Percentiles rank a stretch among this genome's conserved stretches.
Evolutionary conservation across 2,329 filamentous ascomycete species (phyloP).

Genomic region (Nannizzia gypsea): DNA sequence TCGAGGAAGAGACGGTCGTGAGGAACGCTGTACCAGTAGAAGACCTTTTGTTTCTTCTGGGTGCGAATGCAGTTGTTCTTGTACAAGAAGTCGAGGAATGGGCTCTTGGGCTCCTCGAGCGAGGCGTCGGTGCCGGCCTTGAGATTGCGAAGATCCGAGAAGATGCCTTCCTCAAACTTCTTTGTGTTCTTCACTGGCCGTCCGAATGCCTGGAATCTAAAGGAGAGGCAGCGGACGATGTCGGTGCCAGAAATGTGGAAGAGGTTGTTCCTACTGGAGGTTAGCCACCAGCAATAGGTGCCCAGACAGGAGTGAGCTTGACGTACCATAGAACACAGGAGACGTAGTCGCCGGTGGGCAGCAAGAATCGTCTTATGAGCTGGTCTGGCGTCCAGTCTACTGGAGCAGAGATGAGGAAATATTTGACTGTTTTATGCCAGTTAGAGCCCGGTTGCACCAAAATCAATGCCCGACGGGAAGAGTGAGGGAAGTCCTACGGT

Average conservation of each 20-base stretch:
- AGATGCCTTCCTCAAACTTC: constrained; percentile 99
- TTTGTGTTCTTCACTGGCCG: constrained; percentile 98
- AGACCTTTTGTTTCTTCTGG: constrained; percentile 99
- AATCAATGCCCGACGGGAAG: neutral
- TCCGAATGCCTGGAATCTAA: constrained; percentile 96
- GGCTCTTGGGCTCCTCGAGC: constrained; percentile 95
- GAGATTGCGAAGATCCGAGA: constrained; percentile 93
- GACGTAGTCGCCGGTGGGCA: constrained; percentile 96
- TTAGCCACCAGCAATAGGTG: constrained; percentile 2
- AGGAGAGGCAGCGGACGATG: constrained; percentile 94
- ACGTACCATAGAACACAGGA: constrained; percentile 86
- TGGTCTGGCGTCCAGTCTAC: constrained; percentile 97
- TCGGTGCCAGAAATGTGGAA: constrained; percentile 99
- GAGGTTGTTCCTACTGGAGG: constrained; percentile 69
- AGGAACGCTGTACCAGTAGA: constrained; percentile 99
- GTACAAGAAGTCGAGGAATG: constrained; percentile 96
- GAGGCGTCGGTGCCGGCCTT: constrained; percentile 98
- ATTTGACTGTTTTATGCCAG: constrained; percentile 62
- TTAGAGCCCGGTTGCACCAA: neutral
- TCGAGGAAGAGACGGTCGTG: constrained; percentile 96
- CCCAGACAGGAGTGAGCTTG: neutral
- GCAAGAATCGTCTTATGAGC: constrained; percentile 87
- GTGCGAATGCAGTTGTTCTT: constrained; percentile 99
- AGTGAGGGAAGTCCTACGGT: constrained; percentile 51
- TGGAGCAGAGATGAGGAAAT: constrained; percentile 96